Evolutionary conservation across 2,329 filamentous ascomycete species (phyloP), one percentile per base, ranked within the genome.

Genomic region (Epichloe uncinata): DNA sequence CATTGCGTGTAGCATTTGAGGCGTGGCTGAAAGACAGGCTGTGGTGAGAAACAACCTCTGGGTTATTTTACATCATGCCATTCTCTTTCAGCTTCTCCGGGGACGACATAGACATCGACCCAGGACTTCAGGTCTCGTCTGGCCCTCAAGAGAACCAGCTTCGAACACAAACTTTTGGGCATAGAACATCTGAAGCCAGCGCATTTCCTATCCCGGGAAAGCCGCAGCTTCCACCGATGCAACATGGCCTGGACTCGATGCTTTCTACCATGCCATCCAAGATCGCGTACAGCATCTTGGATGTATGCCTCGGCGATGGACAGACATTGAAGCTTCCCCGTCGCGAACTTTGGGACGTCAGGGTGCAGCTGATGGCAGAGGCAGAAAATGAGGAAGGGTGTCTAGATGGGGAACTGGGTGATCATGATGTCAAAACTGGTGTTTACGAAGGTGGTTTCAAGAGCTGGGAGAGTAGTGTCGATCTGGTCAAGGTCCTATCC

Each of bases 391-490:
- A 63, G 37, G 60, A 66, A 41, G 52, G 59, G 52, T 60, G 66
- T 42, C 60, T 55, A 15, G 57, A 62, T 13, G 66, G 71, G 55
- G 74, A 76, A 1, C 69, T 87, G 36, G 82, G 79, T 38, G 73
- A 76, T 54, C 81, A 85, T 55, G 87, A 93, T 65, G 82, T 93
- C 55, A 84, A 81, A 64, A 85, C 85, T 50, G 86, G 86, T 47
- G 78, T 91, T 52, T 93, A 93, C 66, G 87, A 93, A 67, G 87
- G 87, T 50, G 87, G 87, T 22, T 89, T 91, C 70, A 93, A 93
- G 70, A 90, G 84, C 59, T 93, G 87, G 87, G 87, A 93, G 69
- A 90, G 86, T 67, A 87, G 84, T 52, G 73, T 89, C 48, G 87
- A 93, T 62, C 72, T 93, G 16, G 84, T 87, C 47, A 85, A 81